phyloP scores from a whole-genome alignment of 2,329 filamentous ascomycete species.

The Trichoderma koningii region DNA sequence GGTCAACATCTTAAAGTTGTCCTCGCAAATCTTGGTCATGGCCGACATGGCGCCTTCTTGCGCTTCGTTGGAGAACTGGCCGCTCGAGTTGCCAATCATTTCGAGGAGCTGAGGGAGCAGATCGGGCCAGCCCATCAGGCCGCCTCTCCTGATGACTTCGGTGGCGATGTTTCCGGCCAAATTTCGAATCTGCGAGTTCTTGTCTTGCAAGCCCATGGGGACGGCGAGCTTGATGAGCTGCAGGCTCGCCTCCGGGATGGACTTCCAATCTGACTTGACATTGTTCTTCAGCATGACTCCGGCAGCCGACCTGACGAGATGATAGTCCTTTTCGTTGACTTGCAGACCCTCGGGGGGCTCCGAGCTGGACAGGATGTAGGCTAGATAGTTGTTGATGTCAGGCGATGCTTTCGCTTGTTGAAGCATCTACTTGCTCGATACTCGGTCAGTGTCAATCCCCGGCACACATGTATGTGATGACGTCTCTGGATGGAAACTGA shows the following conservation, averaged over 20 bases:
- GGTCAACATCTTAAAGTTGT: conserved; percentile 84
- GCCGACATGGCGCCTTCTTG: conserved; percentile 95
- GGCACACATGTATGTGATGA: not conserved
- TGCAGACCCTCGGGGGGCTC: conserved; percentile 62
- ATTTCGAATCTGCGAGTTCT: conserved; percentile 78
- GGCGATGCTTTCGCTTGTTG: conserved; percentile 82
- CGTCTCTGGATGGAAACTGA: conserved; percentile 49
- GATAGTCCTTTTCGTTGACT: conserved; percentile 63
- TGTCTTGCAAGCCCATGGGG: conserved; percentile 78
- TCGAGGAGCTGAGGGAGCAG: conserved; percentile 80
- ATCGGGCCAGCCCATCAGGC: conserved; percentile 88
- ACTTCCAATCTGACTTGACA: conserved; percentile 72
- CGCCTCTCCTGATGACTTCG: conserved; percentile 81
- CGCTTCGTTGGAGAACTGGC: conserved; percentile 67
- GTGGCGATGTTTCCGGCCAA: conserved; percentile 93
- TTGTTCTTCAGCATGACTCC: conserved; percentile 97
- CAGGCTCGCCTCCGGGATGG: conserved; percentile 72
- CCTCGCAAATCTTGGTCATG: conserved; percentile 93
- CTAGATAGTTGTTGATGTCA: conserved; percentile 96
- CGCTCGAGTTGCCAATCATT: conserved; percentile 72
- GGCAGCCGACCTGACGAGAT: conserved; percentile 80
- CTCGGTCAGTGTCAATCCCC: conserved; percentile 18
- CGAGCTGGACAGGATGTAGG: conserved; percentile 79
- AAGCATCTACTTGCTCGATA: conserved; percentile 70
- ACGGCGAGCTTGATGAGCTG: conserved; percentile 78